These are phyloP conservation scores for Fusarium camptoceras DNA, from an alignment of 2,329 filamentous ascomycete species.

Conservation along the genomic window DNA sequence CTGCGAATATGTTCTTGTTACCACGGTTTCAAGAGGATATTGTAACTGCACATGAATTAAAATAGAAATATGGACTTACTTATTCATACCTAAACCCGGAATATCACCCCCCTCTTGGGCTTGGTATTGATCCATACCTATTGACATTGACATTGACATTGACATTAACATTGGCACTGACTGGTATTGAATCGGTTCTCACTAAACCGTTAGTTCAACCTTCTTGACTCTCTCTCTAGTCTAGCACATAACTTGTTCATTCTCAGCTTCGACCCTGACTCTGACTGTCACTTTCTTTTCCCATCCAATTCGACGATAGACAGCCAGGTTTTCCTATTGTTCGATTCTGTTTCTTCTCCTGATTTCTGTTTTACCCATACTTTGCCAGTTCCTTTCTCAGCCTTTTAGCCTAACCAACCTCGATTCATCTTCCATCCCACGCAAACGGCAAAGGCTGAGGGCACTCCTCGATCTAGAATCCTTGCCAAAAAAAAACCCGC, in stretches of 20 bases:
- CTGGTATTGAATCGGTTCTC: neutral
- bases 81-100: neutral
- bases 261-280: constrained; percentile 7
- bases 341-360: constrained; percentile 3
- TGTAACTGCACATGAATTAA: neutral
- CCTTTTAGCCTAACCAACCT: constrained; percentile 10
- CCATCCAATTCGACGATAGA: constrained; percentile 20
- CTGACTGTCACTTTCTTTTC: constrained; percentile 5
- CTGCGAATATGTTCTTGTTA: neutral
- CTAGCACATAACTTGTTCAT: constrained; percentile 19
- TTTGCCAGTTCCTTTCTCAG: constrained; percentile 11
- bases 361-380: neutral
- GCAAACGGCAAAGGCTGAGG: constrained; percentile 47
- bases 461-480: constrained; percentile 49
- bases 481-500: constrained; percentile 40
- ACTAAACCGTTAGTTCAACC: constrained; percentile 17
- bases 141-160: neutral
- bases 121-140: neutral
- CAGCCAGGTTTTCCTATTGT: constrained; percentile 12
- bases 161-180: neutral
- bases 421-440: constrained; percentile 29
- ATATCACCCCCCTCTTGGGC: neutral
- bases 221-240: constrained; percentile 10
- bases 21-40: neutral
- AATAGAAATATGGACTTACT: neutral